These are phyloP conservation scores for Trichomonas tenax DNA, from an alignment of 208 protist genomes.

Conservation along the genomic window DNA sequence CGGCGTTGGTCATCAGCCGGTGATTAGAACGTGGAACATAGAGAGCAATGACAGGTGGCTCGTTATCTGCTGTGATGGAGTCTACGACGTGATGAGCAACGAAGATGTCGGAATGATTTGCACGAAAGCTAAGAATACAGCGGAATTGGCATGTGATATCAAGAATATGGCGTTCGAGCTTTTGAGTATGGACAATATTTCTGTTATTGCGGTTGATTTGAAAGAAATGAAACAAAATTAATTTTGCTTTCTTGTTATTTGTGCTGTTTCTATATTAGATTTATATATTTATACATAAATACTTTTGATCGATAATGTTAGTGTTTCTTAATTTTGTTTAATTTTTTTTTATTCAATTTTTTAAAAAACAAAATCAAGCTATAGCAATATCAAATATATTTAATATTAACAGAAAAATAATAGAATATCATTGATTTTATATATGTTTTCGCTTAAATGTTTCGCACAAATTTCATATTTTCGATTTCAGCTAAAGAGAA, in stretches of 20 bases:
- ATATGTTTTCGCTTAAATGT: too few species aligned
- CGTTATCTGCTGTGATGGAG: background rate
- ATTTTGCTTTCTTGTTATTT: background rate
- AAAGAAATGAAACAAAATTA: background rate
- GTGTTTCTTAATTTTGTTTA: too few species aligned
- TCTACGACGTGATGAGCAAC: background rate
- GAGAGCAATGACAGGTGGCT: background rate
- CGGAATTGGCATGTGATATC: background rate
- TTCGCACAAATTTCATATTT: too few species aligned
- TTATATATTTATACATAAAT: too few species aligned
- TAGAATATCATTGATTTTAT: too few species aligned
- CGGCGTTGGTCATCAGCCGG: background rate
- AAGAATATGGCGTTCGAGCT: background rate
- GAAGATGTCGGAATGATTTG: background rate
- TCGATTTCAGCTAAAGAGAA: too few species aligned
- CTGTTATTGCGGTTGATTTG: background rate
- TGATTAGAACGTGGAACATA: background rate
- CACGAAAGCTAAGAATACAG: background rate
- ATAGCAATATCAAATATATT: too few species aligned
- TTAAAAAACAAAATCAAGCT: too few species aligned
- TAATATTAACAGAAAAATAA: too few species aligned
- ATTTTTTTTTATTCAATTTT: too few species aligned
- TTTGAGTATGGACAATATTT: background rate
- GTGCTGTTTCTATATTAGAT: too few species aligned
- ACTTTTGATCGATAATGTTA: too few species aligned